phyloP scores from a whole-genome alignment of 83 land plant species.

The Picea engelmannii region DNA sequence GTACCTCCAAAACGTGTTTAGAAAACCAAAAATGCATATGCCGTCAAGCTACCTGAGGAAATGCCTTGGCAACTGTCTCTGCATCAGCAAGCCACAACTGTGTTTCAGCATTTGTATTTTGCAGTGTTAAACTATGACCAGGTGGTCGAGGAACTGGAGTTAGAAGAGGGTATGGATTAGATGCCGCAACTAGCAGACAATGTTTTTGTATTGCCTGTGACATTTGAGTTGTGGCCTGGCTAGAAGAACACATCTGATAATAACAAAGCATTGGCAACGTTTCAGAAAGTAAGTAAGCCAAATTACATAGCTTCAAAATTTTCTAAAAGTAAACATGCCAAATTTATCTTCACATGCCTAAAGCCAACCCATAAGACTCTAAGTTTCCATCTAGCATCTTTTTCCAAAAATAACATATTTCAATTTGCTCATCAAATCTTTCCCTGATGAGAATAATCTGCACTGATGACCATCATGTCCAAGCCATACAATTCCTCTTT shows the following conservation, averaged over 20 bases:
- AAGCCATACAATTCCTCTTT: too few relatives aligned
- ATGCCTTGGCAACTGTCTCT: conserved; percentile 87
- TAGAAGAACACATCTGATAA: conserved; percentile 69
- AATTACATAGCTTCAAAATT: background rate
- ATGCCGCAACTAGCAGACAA: conserved; percentile 89
- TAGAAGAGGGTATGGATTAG: conserved; percentile 88
- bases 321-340: background rate
- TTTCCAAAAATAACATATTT: background rate
- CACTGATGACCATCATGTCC: too few relatives aligned
- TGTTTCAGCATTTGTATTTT: conserved; percentile 37
- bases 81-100: conserved; percentile 85
- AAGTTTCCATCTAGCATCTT: background rate
- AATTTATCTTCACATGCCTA: background rate
- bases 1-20: background rate
- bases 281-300: conserved; percentile 7
- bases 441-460: too few relatives aligned
- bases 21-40: background rate
- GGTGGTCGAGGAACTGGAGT: conserved; percentile 82
- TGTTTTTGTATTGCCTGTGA: conserved; percentile 68
- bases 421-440: background rate
- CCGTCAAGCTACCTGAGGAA: conserved; percentile 54
- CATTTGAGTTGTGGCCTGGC: conserved; percentile 41
- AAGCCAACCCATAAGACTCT: too few relatives aligned
- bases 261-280: background rate
- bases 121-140: conserved; percentile 33